Percentiles rank a stretch among this genome's conserved stretches.
Conservation (phyloP, 805 yeast species). For the Sporopachydermia quercuum region DNA sequence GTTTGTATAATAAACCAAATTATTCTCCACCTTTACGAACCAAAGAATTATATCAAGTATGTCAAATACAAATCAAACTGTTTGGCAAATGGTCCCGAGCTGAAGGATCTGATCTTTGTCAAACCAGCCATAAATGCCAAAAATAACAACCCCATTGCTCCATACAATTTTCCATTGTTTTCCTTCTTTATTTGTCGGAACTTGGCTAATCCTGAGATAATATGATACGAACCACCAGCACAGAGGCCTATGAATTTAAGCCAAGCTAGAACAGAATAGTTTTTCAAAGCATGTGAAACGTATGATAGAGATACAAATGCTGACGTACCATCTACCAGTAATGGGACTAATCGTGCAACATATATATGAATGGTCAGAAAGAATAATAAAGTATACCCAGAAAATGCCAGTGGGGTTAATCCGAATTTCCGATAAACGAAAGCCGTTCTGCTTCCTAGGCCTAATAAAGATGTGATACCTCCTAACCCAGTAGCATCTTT, state of each 20-base stretch:
- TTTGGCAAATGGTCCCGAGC: slow-evolving; percentile 1
- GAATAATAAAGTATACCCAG: slow-evolving; percentile 42
- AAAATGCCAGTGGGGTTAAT: slow-evolving; percentile 39
- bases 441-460: slow-evolving; percentile 37
- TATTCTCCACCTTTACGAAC: too few species aligned
- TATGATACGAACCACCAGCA: slow-evolving; percentile 34
- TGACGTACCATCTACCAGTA: slow-evolving; percentile 45
- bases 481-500: slow-evolving; percentile 43
- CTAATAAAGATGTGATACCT: slow-evolving; percentile 40
- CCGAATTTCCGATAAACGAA: slow-evolving; percentile 29
- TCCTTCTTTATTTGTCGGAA: slow-evolving; percentile 27
- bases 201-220: slow-evolving; percentile 35
- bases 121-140: not conserved
- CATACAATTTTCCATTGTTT: slow-evolving; percentile 22
- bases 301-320: slow-evolving; percentile 36
- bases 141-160: not conserved
- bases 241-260: slow-evolving; percentile 21
- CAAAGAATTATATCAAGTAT: not conserved
- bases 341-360: slow-evolving; percentile 34
- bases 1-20: too few species aligned
- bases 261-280: slow-evolving; percentile 18
- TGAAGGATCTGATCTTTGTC: not conserved
- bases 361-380: slow-evolving; percentile 30
- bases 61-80: slow-evolving; percentile 1
- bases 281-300: slow-evolving; percentile 25